Evolutionary conservation across 345 rosid species (phyloP), one percentile per base, ranked within the genome.

Genomic region (Excoecaria agallocha): DNA sequence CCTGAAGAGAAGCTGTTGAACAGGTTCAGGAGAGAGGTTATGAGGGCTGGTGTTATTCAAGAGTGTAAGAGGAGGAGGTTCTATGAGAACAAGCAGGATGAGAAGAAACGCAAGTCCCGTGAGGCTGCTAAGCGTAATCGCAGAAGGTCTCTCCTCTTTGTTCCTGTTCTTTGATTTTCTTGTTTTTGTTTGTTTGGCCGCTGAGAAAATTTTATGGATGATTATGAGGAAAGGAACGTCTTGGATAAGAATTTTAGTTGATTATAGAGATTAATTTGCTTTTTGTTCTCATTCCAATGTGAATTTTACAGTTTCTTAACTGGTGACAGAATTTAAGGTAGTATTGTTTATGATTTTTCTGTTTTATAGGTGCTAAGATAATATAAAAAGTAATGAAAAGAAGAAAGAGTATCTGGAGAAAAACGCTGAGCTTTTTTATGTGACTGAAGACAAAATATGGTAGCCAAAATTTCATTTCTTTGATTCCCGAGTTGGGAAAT

Each of bases 51-150:
- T 5, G 83, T 93, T 16, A 87, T 93, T 54, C 98, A 88, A 80
- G 97, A 89, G 84, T 82, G 89, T 64, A 88, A 84, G 77, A 76
- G 93, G 12, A 85, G 93, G 80, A 86, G 85, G 74, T 88, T 73
- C 84, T 82, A 74, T 55, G 98, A 93, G 90, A 89, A 86, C 75
- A 81, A 79, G 38, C 91, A 88, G 66, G 98, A 93, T 5, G 88
- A 88, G 91, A 86, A 84, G 90, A 90, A 90, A 75, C 79, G 97
- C 0, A 91, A 85, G 86, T 5, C 82, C 39, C 91, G 93, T 30
- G 94, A 93, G 68, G 98, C 93, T 49, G 94, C 96, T 68, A 93
- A 85, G 92, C 92, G 96, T 52, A 89, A 88, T 70, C 82, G 84
- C 48, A 83, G 77, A 84, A 91, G 89, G 91, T 85, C 17, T 79